These are phyloP conservation scores for Hypoxylon sp. DNA, from an alignment of 2,329 filamentous ascomycete genomes.

Conservation along the genomic window DNA sequence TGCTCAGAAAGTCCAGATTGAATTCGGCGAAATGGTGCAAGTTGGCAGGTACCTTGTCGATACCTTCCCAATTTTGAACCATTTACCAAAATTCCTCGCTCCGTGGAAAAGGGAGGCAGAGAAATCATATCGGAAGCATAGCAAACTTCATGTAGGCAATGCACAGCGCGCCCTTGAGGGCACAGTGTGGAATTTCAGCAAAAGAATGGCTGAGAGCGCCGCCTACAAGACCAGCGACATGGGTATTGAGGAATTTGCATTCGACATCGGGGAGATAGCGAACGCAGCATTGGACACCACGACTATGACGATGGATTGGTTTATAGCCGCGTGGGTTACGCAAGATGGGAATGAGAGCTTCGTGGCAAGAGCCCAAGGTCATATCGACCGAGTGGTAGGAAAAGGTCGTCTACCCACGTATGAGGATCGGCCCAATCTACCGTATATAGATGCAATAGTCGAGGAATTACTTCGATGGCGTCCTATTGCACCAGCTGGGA, in stretches of 20 bases:
- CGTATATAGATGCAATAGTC: conserved; percentile 54
- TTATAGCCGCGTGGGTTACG: conserved; percentile 46
- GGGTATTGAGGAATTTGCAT: conserved; percentile 45
- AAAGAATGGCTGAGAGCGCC: conserved; percentile 39
- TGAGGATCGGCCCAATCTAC: conserved; percentile 50
- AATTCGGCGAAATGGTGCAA: conserved; percentile 40
- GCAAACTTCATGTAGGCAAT: conserved; percentile 29
- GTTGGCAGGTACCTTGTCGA: conserved; percentile 53
- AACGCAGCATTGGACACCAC: conserved; percentile 46
- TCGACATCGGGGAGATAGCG: conserved; percentile 45
- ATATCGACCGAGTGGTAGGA: conserved; percentile 54
- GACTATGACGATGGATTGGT: conserved; percentile 44
- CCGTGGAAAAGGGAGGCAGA: conserved; percentile 49
- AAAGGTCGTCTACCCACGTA: conserved; percentile 50
- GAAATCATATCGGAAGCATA: conserved; percentile 40
- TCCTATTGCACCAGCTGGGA: conserved; percentile 48
- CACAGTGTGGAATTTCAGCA: conserved; percentile 47
- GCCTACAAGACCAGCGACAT: conserved; percentile 36
- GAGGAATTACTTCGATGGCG: conserved; percentile 58
- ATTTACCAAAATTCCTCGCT: conserved; percentile 49
- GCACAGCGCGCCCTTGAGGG: conserved; percentile 7
- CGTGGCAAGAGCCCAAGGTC: conserved; percentile 50
- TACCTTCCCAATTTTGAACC: conserved; percentile 52
- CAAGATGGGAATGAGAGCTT: conserved; percentile 23
- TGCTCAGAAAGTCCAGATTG: conserved; percentile 39